Percentiles rank a stretch among this genome's conserved stretches.
Conservation (phyloP, 2,329 filamentous ascomycete species). For the Penicillium frequentans region DNA sequence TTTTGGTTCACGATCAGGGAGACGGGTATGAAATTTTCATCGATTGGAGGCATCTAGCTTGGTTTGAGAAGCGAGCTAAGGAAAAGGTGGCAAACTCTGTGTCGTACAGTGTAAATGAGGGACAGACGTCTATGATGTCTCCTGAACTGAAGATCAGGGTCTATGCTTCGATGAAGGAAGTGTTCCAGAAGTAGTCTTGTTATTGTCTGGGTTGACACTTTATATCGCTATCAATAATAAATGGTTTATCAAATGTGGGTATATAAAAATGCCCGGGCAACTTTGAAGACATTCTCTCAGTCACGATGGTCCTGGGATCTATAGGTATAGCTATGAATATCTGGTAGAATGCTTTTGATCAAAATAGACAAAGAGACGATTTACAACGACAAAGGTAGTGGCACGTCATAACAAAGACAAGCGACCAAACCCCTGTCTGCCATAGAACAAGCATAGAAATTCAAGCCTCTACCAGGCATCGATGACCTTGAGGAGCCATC, state of each 20-base stretch:
- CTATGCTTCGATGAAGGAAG: neutral
- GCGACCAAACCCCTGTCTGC: neutral
- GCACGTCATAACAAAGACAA: too few species aligned
- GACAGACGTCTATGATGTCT: neutral
- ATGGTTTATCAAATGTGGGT: too few species aligned
- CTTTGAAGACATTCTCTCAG: too few species aligned
- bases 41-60: constrained; percentile 4
- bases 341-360: accelerated
- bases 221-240: too few species aligned
- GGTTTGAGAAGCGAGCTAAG: constrained; percentile 8
- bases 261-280: too few species aligned
- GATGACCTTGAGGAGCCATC: constrained; percentile 44
- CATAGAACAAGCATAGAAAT: neutral
- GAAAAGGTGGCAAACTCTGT: neutral
- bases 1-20: constrained; percentile 8
- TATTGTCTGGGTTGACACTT: neutral
- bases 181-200: neutral
- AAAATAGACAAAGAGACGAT: too few species aligned
- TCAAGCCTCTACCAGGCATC: constrained; percentile 38
- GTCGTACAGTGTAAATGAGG: neutral
- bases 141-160: neutral
- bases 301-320: too few species aligned
- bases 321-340: too few species aligned
- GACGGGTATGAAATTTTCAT: constrained; percentile 10
- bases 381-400: too few species aligned